phyloP scores from a whole-genome alignment of 495 filamentous ascomycete genomes.

The Lasiosphaeria miniovina region DNA sequence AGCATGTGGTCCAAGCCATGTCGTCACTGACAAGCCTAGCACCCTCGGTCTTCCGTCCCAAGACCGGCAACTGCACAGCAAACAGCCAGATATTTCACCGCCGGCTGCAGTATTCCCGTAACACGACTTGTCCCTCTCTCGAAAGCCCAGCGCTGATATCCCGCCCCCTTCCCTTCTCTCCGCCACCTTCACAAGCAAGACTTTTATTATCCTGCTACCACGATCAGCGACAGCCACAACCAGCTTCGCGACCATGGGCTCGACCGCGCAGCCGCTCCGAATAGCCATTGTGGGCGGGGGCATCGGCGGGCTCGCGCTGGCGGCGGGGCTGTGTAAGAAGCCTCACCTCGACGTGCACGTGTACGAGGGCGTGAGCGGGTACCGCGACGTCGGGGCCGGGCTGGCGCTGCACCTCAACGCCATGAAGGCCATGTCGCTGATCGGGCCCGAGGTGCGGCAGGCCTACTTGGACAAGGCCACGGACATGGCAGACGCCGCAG shows the following conservation, averaged over 20 bases:
- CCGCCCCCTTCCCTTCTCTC: too few species aligned
- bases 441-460: constrained; percentile 31
- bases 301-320: constrained; percentile 36
- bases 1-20: too few species aligned
- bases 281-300: constrained; percentile 39
- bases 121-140: too few species aligned
- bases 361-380: constrained; percentile 30
- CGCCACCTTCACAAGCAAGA: too few species aligned
- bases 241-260: constrained; percentile 7
- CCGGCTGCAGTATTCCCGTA: too few species aligned
- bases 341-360: constrained; percentile 31
- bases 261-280: constrained; percentile 14
- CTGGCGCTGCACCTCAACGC: constrained; percentile 39
- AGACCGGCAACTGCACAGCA: too few species aligned
- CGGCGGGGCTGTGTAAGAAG: constrained; percentile 31
- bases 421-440: constrained; percentile 34
- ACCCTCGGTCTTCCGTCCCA: too few species aligned
- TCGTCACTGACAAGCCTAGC: too few species aligned
- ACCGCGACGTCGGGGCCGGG: constrained; percentile 38
- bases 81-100: too few species aligned
- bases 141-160: too few species aligned
- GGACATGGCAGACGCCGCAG: constrained; percentile 28
- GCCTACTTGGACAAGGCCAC: constrained; percentile 37
- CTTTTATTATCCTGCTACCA: too few species aligned
- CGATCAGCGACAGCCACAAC: too few species aligned